Evolutionary conservation across 2,329 filamentous ascomycete species (phyloP), one percentile per base, ranked within the genome.

Genomic region (Cryphonectria radicalis): DNA sequence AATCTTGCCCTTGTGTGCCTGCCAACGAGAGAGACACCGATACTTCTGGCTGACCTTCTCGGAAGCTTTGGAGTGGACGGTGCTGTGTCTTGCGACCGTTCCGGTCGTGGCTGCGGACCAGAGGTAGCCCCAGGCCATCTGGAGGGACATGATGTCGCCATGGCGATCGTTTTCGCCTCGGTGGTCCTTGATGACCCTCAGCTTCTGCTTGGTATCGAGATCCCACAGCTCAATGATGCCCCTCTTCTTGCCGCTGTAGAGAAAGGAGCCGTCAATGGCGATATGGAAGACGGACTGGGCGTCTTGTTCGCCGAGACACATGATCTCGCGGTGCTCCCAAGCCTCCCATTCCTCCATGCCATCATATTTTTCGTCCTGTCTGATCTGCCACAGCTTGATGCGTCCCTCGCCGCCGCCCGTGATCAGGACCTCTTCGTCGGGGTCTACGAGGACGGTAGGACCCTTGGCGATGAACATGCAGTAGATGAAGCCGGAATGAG

Each of bases 161-260:
- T 55, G 25, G 35, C 32, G 57, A 42, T 53, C 59, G 42, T 42
- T 43, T 19, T 62, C 43, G 28, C 67, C 67, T 46, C 89, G 89
- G 76, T 94, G 92, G 0, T 92, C 90, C 78, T 92, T 94, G 77
- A 99, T 92, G 25, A 93, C 94, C 70, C 96, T 88, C 62, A 99
- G 87, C 65, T 96, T 91, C 81, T 99, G 96, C 68, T 92, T 91
- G 0, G 96, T 98, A 78, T 98, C 95, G 19, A 99, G 86, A 79
- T 99, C 97, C 95, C 97, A 99, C 14, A 99, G 89, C 79, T 98
- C 95, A 72, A 99, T 90, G 66, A 97, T 89, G 32, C 96, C 97
- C 55, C 93, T 91, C 0, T 94, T 88, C 76, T 97, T 92, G 63
- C 96, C 96, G 72, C 93, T 93, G 78, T 98, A 99, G 5, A 99